Base-by-base conservation (phyloP, 495 filamentous ascomycete species). In the Penicillium fimorum region DNA sequence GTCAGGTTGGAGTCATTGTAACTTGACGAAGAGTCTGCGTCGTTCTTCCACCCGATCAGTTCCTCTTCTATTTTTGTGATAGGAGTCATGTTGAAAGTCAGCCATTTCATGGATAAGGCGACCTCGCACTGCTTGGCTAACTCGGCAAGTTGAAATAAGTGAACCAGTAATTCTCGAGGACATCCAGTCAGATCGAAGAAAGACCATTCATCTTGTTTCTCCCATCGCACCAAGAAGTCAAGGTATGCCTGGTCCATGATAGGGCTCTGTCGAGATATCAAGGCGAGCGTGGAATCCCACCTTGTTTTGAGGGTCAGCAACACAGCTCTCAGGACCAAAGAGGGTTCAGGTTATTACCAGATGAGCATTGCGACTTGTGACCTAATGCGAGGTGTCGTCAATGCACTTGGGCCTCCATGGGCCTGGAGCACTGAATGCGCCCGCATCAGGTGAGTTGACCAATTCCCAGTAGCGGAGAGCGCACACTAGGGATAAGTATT, bases 181-280 rank as follows among this genome's bases (percentile, higher is more conserved):
- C 63, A 69, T 30, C 65, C 65, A 35, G 58, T 64, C 10, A 70
- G 41, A 49, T 64, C 62, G 53, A 63, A 70, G 56, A 70, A 72
- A 15, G 57, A 56, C 61, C 63, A 72, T 33, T 58, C 45, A 20
- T 59, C 47, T 11, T 64, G 41, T 30, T 56, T 52, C 12, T 64
- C 52, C 37, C 43, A 50, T 40, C 35, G n/a, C 12, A 59, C 25
- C 7, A 67, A 51, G 29, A 50, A 54, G 3, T 62, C 50, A 10
- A 66, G 47, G 40, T 64, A 64, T 8, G 42, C 42, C 29, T 58
- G 60, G 18, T 59, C 55, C 41, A 69, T 50, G 24, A 67, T 50
- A 35, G 63, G 54, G 10, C 54, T 55, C 32, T 61, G 63, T 24
- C 63, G 67, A 30, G 68, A 64, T 24, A 66, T 47, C 15, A 70